Base-by-base conservation (phyloP, 2,329 filamentous ascomycete species). In the Arthrobotrys sphaeroides region DNA sequence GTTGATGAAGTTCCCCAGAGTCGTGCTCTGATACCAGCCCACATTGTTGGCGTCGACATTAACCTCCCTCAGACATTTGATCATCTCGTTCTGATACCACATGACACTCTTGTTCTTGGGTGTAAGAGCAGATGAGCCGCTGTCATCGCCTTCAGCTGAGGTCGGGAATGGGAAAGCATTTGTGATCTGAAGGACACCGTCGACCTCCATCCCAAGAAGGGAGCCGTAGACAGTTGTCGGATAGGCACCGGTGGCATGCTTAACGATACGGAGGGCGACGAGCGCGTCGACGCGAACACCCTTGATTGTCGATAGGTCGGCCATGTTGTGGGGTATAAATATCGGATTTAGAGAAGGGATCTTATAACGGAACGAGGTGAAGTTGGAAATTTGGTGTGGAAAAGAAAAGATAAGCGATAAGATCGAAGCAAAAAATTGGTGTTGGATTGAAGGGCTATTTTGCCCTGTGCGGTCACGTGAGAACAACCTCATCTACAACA, bases 1-100 rank as follows among this genome's bases (percentile, higher is more conserved):
- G 86, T 94, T 97, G 86, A 98, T 88, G 80, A 98, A 98, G 87
- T 97, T 98, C 84, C 95, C 95, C 92, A 99, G 96, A 83, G 93
- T 97, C 78, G 94, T 93, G 85, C 93, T 97, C 73, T 93, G 97
- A 86, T 99, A 99, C 94, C 94, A 99, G 81, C 95, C 95, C 75
- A 96, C 93, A 81, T 93, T 96, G 86, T 98, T 97, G 79, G 95
- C 95, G 83, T 99, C 95, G 74, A 98, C 92, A 83, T 98, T 99
- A 81, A 99, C 95, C 84, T 98, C 95, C 83, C 94, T 91, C 78
- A 98, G 86, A 84, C 95, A 93, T 82, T 93, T 91, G 84, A 99
- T 94, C 94, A 98, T 98, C 84, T 99, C 95, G 79, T 89, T 90
- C 85, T 97, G 92, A 85, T 99, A 98, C 80, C 87, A 84, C 20